Evolutionary conservation across 768 basidiomycete species (phyloP), one percentile per base, ranked within the genome.

Genomic region (Tubosaeta sp.): DNA sequence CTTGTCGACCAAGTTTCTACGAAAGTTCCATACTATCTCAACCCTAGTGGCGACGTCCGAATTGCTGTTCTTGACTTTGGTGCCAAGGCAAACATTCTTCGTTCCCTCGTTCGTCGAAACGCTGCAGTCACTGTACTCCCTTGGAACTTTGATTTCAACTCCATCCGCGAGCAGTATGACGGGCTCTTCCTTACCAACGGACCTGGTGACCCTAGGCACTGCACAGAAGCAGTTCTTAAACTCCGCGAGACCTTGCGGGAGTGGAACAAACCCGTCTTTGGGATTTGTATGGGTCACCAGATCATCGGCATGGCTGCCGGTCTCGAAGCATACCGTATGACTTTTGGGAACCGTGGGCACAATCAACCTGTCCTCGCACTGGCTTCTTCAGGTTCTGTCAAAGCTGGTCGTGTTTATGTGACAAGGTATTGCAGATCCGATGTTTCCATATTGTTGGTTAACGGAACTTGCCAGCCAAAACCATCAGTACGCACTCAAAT

Each of bases 231-330:
- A 19, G 90, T 84, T 10, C 62, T 84, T 50, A 81, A 87, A 54
- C 80, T 98, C 40, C 81, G 91, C 59, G 79, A 79, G 62, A 95
- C 93, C 11, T 70, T 99, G 45, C 61, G 76, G 29, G 91, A 94
- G 70, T 98, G 95, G 95, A 72, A 83, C 65, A 91, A 84, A 66
- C 96, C 96, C 11, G 79, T 98, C 35, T 98, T 98, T 59, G 96
- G 96, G 48, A 94, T 99, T 59, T 99, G 96, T 71, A 98, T 99
- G 96, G 96, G 95, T 45, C 92, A 98, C 67, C 95, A 98, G 71
- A 81, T 99, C 59, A 89, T 99, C 59, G 96, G 95, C 44, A 89
- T 99, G 78, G 96, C 95, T 24, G 95, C 94, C 21, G 95, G 96
- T 19, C 70, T 97, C 48, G 94, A 96, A 59, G 92, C 94, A 18